Evolutionary conservation across 2,329 filamentous ascomycete genomes (phyloP), one percentile per base, ranked within the genome.

Genomic region (Botrytis galanthina): DNA sequence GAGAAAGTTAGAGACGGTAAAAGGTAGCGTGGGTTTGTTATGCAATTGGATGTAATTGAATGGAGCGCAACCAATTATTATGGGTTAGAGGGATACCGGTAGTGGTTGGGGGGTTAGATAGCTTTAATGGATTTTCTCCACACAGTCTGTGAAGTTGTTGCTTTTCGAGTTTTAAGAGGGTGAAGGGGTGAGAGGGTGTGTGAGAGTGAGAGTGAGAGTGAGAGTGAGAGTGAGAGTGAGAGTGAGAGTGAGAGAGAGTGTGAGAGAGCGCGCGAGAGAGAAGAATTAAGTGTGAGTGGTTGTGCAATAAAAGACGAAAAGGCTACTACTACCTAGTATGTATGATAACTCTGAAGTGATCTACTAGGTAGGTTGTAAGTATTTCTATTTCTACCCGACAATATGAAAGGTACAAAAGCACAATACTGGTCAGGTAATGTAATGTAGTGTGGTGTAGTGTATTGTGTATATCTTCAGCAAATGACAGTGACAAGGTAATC

Each of bases 391-490:
- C 64, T 51, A 67, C 64, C 32, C 64, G 64, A 54, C 57, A 26
- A 42, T 29, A n/a, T n/a, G 48, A 42, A 68, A 61, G 59, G 64
- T 29, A 54, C 32, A 68, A 57, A 63, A 62, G 69, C 39, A 71
- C 29, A 35, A 46, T 57, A 32, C n/a, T 57, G 64, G 35, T 42
- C 32, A 42, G 26, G 48, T 68, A 37, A 32, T 12, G 39, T 42
- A 14, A 14, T 42, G 39, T 42, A 16, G 39, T 37, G 35, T 16
- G 4, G 48, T 54, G 48, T 54, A 14, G 26, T 54, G 26, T 29
- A 29, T 29, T 64, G n/a, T 46, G 62, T 67, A 67, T 67, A 54
- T 67, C 46, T 67, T 67, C 64, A 54, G 46, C 64, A 67, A 67
- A 54, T 68, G 48, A 68, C 16, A 68, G 35, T 10, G 35, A 29